Evolutionary conservation across 2,329 filamentous ascomycete genomes (phyloP), one percentile per base, ranked within the genome.

Genomic region (Tetracladium maxilliforme): DNA sequence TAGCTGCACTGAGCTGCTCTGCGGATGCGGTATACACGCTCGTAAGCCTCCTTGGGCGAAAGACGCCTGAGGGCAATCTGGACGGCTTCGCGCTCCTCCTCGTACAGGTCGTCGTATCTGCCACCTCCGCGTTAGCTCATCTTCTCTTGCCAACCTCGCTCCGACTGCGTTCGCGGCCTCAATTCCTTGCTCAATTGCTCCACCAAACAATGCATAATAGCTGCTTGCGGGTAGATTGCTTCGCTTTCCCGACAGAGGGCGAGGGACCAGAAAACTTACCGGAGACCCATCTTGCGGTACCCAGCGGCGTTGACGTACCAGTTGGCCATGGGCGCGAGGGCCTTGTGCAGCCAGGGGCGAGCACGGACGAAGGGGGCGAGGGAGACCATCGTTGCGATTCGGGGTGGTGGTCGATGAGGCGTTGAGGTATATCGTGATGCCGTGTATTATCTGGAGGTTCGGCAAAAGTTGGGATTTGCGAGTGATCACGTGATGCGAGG

Each of bases 21-120:
- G 61, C 90, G 82, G 56, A 98, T 72, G 49, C 90, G 86, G 76
- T 84, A 98, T 52, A 95, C 73, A 53, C 90, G 87, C 64, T 98
- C 90, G 62, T 95, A 95, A 45, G 76, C 69, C 52, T 90, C 82
- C 65, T 92, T 82, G 45, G 82, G 69, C 30, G 80, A 71, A 34
- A 98, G 79, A 52, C 90, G 83, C 69, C 81, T 80, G 47, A 98
- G 70, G 35, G 90, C 90, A 42, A 76, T 69, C 56, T 90, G 77
- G 45, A 93, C 83, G 30, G 65, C 59, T 44, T 90, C 80, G 64
- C 69, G 78, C 63, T 98, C 90, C 59, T 98, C 90, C 51, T 80
- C 72, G 51, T 94, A 80, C 51, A 98, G 61, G 53, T 98, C 90
- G 58, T 98, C 90, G 66, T 76, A 74, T 57, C 90, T 95, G 50